These are phyloP conservation scores for Bipolaris bicolor DNA, from an alignment of 2,329 filamentous ascomycete species.

Conservation along the genomic window DNA sequence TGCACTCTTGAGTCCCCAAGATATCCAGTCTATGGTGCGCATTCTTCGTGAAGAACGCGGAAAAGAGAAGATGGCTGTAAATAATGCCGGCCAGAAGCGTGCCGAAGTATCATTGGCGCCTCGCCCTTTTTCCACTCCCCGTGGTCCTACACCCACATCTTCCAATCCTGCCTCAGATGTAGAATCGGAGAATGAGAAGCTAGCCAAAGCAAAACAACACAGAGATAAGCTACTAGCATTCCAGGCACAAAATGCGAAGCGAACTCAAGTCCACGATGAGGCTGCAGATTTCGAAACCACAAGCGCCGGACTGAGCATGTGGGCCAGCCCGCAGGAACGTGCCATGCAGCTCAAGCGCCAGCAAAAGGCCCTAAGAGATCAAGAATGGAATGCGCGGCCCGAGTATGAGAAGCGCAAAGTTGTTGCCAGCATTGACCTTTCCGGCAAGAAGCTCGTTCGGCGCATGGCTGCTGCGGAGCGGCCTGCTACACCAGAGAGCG, in stretches of 20 bases:
- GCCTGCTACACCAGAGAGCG: conserved; percentile 59
- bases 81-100: conserved; percentile 72
- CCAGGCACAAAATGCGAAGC: conserved; percentile 82
- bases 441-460: conserved; percentile 75
- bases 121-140: conserved; percentile 61
- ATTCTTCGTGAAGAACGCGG: conserved; percentile 85
- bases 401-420: conserved; percentile 89
- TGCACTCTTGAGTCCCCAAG: conserved; percentile 71
- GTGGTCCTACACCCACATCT: conserved; percentile 42
- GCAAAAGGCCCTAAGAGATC: conserved; percentile 80
- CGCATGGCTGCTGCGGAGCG: conserved; percentile 68
- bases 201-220: conserved; percentile 75
- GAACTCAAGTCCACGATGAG: conserved; percentile 87
- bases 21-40: conserved; percentile 84
- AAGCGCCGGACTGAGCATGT: conserved; percentile 69
- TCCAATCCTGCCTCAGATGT: conserved; percentile 48
- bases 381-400: conserved; percentile 83
- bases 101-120: conserved; percentile 69
- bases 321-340: conserved; percentile 82
- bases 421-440: conserved; percentile 83
- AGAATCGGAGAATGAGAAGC: conserved; percentile 62
- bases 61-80: conserved; percentile 80
- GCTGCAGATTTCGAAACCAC: conserved; percentile 75
- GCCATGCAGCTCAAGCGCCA: conserved; percentile 84
- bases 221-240: conserved; percentile 80